A percentile compares a stretch with the other conserved stretches of the same genome.
These are phyloP conservation scores for Steccherinum ochraceum DNA, from an alignment of 768 basidiomycete species.

Conservation along the genomic window DNA sequence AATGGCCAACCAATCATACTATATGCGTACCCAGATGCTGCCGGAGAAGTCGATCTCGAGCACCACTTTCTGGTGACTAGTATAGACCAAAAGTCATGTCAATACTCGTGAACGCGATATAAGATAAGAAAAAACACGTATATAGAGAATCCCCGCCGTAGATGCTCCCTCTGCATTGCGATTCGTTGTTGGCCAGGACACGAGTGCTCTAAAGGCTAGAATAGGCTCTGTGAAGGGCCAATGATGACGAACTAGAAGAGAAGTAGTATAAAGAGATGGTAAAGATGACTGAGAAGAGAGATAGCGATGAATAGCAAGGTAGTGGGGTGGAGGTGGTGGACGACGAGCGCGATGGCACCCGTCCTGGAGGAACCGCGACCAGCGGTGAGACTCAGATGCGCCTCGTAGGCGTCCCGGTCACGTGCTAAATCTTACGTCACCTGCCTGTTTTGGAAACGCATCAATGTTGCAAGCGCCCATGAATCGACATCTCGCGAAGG, in stretches of 20 bases:
- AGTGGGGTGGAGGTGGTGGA: constrained; percentile 1
- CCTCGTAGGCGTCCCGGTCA: not conserved
- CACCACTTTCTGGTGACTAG: constrained; percentile 94
- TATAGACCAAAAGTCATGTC: constrained; percentile 53
- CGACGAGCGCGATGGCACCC: not conserved
- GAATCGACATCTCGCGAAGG: too few relatives aligned
- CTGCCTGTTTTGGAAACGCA: too few relatives aligned
- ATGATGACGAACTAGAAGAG: too few relatives aligned
- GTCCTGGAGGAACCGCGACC: not conserved
- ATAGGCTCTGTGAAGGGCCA: too few relatives aligned
- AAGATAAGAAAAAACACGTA: constrained; percentile 49
- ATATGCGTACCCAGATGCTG: constrained; percentile 61
- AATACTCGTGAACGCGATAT: constrained; percentile 23
- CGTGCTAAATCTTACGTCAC: not conserved
- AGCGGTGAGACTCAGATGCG: not conserved
- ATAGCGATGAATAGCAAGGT: not conserved
- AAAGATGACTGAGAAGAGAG: not conserved
- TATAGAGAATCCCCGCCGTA: constrained; percentile 82
- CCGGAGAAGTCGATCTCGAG: constrained; percentile 92
- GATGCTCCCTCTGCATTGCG: constrained; percentile 69
- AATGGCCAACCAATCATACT: constrained; percentile 13
- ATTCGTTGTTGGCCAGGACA: too few relatives aligned
- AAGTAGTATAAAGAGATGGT: not conserved
- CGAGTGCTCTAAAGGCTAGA: too few relatives aligned
- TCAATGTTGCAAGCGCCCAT: too few relatives aligned